Conservation (phyloP, 169 alveolate species). For the Plasmodium berghei region DNA sequence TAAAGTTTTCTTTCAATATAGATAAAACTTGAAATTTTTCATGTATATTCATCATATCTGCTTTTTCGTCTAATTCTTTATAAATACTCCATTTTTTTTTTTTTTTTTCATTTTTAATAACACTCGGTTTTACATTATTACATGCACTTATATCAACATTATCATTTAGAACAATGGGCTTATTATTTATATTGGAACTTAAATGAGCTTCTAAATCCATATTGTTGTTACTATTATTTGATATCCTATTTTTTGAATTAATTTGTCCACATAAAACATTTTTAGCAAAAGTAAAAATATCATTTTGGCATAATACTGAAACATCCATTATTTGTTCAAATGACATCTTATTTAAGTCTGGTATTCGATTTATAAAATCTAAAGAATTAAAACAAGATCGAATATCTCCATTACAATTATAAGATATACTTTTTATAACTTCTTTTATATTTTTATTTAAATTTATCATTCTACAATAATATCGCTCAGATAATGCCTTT, state of each 20-base stretch:
- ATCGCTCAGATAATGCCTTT: conserved; percentile 45
- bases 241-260: conserved; percentile 5
- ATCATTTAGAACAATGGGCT: not conserved
- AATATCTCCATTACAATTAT: conserved; percentile 77
- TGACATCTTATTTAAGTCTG: conserved; percentile 34
- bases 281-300: conserved; percentile 64
- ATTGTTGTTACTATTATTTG: not conserved
- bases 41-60: conserved; percentile 47
- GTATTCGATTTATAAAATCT: conserved; percentile 64
- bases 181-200: not conserved
- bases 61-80: conserved; percentile 52
- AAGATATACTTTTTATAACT: conserved; percentile 14
- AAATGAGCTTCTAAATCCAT: not conserved
- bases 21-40: conserved; percentile 65
- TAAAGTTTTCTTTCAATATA: conserved; percentile 65
- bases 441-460: conserved; percentile 50
- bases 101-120: not conserved
- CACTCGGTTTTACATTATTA: not conserved
- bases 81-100: conserved; percentile 10
- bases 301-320: conserved; percentile 51
- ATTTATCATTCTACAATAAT: conserved; percentile 62
- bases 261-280: conserved; percentile 41
- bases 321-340: conserved; percentile 34
- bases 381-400: conserved; percentile 71
- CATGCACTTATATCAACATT: not conserved